Evolutionary conservation across 1,284 basidiomycete species (phyloP).

Genomic region (Prillingera fragicola): DNA sequence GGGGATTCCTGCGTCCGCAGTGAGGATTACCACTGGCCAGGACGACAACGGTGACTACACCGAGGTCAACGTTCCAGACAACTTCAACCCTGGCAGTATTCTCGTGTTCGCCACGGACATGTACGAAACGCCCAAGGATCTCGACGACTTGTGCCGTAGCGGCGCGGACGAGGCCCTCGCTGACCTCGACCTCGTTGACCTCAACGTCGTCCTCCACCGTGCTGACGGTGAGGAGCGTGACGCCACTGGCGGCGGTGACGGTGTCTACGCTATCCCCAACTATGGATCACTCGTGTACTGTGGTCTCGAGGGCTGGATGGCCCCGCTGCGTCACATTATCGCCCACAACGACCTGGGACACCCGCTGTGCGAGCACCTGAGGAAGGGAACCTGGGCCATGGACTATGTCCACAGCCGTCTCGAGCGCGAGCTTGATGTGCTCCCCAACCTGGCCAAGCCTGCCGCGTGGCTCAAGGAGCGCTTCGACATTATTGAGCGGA

Average conservation of each 20-base stretch:
- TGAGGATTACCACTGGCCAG: constrained; percentile 46
- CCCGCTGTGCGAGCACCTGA: constrained; percentile 75
- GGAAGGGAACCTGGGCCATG: constrained; percentile 81
- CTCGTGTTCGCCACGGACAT: constrained; percentile 83
- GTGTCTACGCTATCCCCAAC: constrained; percentile 71
- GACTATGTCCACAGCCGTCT: constrained; percentile 75
- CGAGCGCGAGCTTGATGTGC: constrained; percentile 41
- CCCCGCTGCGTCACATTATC: constrained; percentile 73
- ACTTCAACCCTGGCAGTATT: constrained; percentile 85
- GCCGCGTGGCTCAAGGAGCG: constrained; percentile 77
- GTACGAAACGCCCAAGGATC: constrained; percentile 53
- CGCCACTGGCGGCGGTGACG: constrained; percentile 63
- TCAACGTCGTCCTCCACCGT: constrained; percentile 77
- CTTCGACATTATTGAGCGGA: constrained; percentile 68
- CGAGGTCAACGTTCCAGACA: constrained; percentile 73
- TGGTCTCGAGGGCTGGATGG: constrained; percentile 94
- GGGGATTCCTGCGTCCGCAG: constrained; percentile 59
- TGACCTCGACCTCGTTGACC: constrained; percentile 72
- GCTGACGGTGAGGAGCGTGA: constrained; percentile 85
- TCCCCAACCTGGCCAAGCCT: constrained; percentile 65
- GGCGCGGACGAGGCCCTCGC: constrained; percentile 67
- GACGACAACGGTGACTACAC: constrained; percentile 66
- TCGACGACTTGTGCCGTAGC: constrained; percentile 65
- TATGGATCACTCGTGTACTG: constrained; percentile 74
- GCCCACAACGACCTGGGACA: constrained; percentile 85